phyloP scores from a whole-genome alignment of 2,329 filamentous ascomycete genomes.

The Fusarium setosum region DNA sequence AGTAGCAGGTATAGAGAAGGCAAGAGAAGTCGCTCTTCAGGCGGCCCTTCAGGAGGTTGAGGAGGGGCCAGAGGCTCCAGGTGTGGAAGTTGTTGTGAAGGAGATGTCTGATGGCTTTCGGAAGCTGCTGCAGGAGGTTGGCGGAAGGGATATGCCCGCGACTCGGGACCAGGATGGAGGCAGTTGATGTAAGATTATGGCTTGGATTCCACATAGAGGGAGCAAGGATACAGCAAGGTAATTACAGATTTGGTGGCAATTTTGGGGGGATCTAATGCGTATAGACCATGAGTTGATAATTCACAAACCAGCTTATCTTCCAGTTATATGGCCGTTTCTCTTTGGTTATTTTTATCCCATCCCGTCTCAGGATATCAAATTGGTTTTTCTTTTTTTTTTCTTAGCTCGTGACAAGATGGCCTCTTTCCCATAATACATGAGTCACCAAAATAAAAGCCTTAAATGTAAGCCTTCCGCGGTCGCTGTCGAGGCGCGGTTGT shows the following conservation, averaged over 20 bases:
- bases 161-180: not conserved
- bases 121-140: slow-evolving; percentile 43
- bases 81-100: slow-evolving; percentile 55
- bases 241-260: slow-evolving; percentile 17
- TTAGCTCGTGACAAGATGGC: too few relatives aligned
- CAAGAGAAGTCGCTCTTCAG: slow-evolving; percentile 33
- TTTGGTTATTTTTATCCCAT: not conserved
- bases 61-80: slow-evolving; percentile 50
- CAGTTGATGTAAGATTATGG: not conserved
- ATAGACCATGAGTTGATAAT: not conserved
- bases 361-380: not conserved
- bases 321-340: not conserved
- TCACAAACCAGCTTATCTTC: not conserved
- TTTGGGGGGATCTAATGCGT: slow-evolving; percentile 5
- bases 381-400: too few relatives aligned
- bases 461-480: too few relatives aligned
- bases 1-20: slow-evolving; percentile 44
- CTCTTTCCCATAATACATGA: too few relatives aligned
- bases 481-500: too few relatives aligned
- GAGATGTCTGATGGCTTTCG: slow-evolving; percentile 54
- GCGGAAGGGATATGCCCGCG: slow-evolving; percentile 5
- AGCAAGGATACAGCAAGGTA: not conserved
- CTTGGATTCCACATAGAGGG: not conserved
- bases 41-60: slow-evolving; percentile 45
- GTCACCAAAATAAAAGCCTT: too few relatives aligned